Evolutionary conservation across 805 yeast genomes (phyloP).

Genomic region (Suhomyces sp.): DNA sequence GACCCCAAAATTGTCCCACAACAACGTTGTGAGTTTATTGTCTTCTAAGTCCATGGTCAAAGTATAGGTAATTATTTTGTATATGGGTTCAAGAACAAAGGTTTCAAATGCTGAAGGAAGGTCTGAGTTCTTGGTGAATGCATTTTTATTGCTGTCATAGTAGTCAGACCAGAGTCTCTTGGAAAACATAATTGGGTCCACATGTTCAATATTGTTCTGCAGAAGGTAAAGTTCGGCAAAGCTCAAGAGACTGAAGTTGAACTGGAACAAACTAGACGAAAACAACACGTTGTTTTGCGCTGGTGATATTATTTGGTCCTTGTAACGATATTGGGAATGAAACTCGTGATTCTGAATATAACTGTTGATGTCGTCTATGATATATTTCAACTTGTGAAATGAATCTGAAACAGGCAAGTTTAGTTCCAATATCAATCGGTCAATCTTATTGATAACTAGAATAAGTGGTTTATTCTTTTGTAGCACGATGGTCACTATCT

Average conservation of each 20-base stretch:
- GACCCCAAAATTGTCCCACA: conserved; percentile 50
- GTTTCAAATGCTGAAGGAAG: conserved; percentile 50
- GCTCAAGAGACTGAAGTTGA: conserved; percentile 64
- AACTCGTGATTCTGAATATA: conserved; percentile 39
- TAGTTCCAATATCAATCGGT: conserved; percentile 77
- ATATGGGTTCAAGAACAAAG: conserved; percentile 75
- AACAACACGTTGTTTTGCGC: conserved; percentile 65
- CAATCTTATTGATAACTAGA: conserved; percentile 76
- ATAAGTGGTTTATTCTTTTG: conserved; percentile 49
- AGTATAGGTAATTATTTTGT: conserved; percentile 64
- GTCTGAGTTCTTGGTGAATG: conserved; percentile 38
- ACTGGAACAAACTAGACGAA: conserved; percentile 61
- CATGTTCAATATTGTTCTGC: conserved; percentile 1
- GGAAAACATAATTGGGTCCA: conserved; percentile 35
- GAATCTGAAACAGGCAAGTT: conserved; percentile 72
- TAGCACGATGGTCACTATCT: conserved; percentile 52
- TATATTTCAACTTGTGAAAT: conserved; percentile 60
- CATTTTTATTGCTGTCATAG: conserved; percentile 41
- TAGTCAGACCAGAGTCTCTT: conserved; percentile 77
- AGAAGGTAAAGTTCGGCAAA: conserved; percentile 53
- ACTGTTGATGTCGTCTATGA: conserved; percentile 62
- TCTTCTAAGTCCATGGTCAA: conserved; percentile 48
- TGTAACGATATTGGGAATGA: conserved; percentile 23
- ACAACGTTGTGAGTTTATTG: conserved; percentile 35
- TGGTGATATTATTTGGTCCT: conserved; percentile 49